Evolutionary conservation across 2,329 filamentous ascomycete genomes (phyloP), one percentile per base, ranked within the genome.

Genomic region (Hypoxylon rubiginosum): DNA sequence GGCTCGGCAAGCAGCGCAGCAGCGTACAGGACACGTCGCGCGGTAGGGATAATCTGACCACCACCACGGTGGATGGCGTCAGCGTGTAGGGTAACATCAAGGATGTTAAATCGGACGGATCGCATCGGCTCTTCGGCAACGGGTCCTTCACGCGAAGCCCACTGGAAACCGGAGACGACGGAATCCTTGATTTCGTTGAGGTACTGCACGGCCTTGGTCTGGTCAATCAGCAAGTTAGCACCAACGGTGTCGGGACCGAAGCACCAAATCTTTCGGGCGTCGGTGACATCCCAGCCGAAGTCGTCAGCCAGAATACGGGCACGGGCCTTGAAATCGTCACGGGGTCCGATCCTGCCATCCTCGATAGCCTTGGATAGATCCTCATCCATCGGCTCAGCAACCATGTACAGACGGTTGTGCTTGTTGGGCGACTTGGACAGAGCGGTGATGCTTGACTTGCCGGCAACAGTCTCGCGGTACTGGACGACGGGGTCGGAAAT

Each of bases 121-220:
- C 96, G 93, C 94, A 99, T 95, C 78, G 96, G 96, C 90, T 99
- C 96, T 86, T 99, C 96, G 76, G 92, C 94, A 80, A 99, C 85
- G 78, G 96, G 96, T 87, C 96, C 96, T 89, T 99, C 96, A 81
- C 95, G 92, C 77, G 93, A 93, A 75, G 96, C 96, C 96, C 96
- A 99, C 86, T 99, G 96, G 94, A 99, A 99, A 91, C 96, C 96
- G 76, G 96, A 98, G 80, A 98, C 94, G 76, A 98, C 91, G 68
- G 95, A 98, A 82, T 99, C 96, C 92, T 99, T 99, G 91, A 99
- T 99, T 92, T 99, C 96, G 88, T 93, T 96, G 80, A 99, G 90
- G 91, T 98, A 99, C 88, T 99, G 96, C 74, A 99, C 96, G 77
- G 96, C 96, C 93, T 98, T 99, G 89, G 95, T 97, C 91, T 98